Evolutionary conservation across 345 rosid species (phyloP), one percentile per base, ranked within the genome.

Genomic region (Gossypium stocksii): DNA sequence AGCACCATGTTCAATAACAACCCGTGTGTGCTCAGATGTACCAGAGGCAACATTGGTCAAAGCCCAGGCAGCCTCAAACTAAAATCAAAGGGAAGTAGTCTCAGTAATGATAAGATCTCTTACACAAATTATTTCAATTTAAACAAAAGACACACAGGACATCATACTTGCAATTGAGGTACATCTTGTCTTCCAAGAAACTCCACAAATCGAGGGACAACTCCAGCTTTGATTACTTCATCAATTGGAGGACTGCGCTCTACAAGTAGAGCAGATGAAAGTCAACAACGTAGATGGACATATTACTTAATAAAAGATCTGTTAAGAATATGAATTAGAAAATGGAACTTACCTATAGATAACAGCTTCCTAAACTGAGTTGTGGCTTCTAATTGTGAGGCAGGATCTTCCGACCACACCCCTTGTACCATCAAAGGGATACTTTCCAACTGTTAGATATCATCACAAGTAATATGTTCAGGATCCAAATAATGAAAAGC

Each of bases 21-120:
- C 93, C 60, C 85, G 85, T 41, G 97, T 92, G 71, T 92, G 92
- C 69, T 88, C 97, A 43, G 25, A 90, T 71, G 97, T 92, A 34
- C 97, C 97, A 62, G 97, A 92, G 6, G 91, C 97, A 84, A 92
- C 86, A 81, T 90, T 92, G 70, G 97, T 92, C 85, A 92, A 85
- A 38, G 97, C 66, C 97, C 63, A 59, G 63, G 63, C 63, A 59
- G 63, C 63, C 63, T 59, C 63, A 80, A 92, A 92, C 97, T 92
- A 85, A 72, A 78, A 44, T 73, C 41, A 34, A 71, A 75, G 43
- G 34, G 67, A 72, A 27, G 61, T 70, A 79, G 63, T 72, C 70
- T 66, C 60, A 59, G 54, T 20, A 25, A 48, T 71, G 38, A 52
- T 70, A 74, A 43, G 2, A 56, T 17, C 12, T 10, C 74, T n/a